Percentiles rank a stretch among this genome's conserved stretches.
Evolutionary conservation across 2,329 filamentous ascomycete species (phyloP).

Genomic region (Ophiobolus disseminans): DNA sequence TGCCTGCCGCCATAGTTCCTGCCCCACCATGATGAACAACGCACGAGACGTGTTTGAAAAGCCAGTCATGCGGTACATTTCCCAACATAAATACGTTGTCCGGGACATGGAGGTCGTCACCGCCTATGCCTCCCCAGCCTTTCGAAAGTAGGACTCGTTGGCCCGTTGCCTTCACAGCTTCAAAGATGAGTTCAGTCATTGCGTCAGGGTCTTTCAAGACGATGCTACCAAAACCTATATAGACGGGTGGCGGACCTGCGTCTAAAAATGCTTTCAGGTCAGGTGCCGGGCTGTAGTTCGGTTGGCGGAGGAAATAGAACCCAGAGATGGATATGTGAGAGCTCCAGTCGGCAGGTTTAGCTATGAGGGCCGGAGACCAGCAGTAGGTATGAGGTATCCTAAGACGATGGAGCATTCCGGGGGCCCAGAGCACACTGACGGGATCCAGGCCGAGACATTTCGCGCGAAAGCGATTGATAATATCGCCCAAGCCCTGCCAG

Average conservation of each 20-base stretch:
- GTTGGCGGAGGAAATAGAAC: constrained; percentile 34
- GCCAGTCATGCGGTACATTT: constrained; percentile 71
- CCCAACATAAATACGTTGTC: constrained; percentile 76
- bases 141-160: constrained; percentile 78
- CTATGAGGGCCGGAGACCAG: constrained; percentile 51
- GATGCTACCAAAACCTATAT: constrained; percentile 43
- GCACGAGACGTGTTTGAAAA: constrained; percentile 77
- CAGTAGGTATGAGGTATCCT: constrained; percentile 55
- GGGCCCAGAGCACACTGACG: constrained; percentile 47
- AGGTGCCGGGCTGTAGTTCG: constrained; percentile 25
- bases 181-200: constrained; percentile 38
- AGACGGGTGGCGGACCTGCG: constrained; percentile 34
- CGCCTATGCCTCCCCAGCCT: constrained; percentile 82
- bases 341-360: constrained; percentile 28
- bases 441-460: constrained; percentile 50
- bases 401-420: constrained; percentile 45
- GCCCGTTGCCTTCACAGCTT: constrained; percentile 56
- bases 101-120: constrained; percentile 61
- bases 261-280: constrained; percentile 32
- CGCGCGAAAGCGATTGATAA: constrained; percentile 55
- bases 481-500: constrained; percentile 57
- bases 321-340: constrained; percentile 28
- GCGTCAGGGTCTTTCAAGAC: constrained; percentile 36
- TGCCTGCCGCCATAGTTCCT: constrained; percentile 64
- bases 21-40: constrained; percentile 85